These are phyloP conservation scores for Neonectria ditissima DNA, from an alignment of 2,329 filamentous ascomycete genomes.

Conservation along the genomic window DNA sequence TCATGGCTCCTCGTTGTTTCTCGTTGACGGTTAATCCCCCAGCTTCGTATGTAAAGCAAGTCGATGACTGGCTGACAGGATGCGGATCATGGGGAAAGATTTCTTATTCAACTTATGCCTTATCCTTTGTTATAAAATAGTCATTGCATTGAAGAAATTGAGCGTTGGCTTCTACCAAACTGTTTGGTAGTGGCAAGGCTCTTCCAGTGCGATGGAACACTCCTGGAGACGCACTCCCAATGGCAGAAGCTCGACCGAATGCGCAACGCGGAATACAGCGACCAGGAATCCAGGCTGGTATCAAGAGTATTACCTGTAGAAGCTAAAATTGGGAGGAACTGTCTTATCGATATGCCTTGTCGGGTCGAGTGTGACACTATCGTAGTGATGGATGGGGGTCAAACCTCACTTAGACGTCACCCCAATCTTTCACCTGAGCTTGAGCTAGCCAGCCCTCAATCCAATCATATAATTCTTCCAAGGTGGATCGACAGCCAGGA, in stretches of 20 bases:
- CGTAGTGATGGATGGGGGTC: neutral
- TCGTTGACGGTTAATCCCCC: neutral
- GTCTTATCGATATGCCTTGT: neutral
- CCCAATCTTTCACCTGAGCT: neutral
- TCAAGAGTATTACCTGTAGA: neutral
- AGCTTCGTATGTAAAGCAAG: neutral
- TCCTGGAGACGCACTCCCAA: neutral
- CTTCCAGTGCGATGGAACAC: slow-evolving; percentile 1
- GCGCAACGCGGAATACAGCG: neutral
- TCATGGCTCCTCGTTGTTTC: neutral
- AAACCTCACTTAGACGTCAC: neutral
- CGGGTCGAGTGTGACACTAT: neutral
- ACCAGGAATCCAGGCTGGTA: neutral
- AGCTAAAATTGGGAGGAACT: neutral
- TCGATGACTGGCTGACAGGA: neutral
- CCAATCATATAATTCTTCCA: neutral
- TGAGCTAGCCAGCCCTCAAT: neutral
- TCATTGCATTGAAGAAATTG: too few relatives aligned
- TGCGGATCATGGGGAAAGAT: neutral
- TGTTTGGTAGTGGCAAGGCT: neutral
- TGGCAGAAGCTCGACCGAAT: neutral
- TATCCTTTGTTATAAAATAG: neutral
- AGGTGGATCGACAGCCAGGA: neutral
- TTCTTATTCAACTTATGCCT: too few relatives aligned
- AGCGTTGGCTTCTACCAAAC: neutral